Conservation (phyloP, 2,329 filamentous ascomycete genomes). For the Coniochaeta ligniaria region DNA sequence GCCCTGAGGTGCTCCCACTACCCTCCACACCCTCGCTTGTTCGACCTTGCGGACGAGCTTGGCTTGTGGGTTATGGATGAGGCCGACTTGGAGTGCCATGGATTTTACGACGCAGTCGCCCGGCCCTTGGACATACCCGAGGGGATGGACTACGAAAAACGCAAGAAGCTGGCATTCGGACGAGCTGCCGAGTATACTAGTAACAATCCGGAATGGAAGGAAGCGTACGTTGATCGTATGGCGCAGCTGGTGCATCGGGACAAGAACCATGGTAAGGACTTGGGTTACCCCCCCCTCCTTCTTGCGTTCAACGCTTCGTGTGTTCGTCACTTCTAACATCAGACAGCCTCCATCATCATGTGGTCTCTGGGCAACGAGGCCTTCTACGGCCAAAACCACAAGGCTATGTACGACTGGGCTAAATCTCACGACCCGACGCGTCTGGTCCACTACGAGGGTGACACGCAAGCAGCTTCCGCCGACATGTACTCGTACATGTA, state of each 20-base stretch:
- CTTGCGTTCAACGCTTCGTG: neutral
- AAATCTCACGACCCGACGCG: slow-evolving; percentile 50
- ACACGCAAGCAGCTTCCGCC: slow-evolving; percentile 48
- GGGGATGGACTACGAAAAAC: slow-evolving; percentile 51
- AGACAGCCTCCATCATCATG: slow-evolving; percentile 54
- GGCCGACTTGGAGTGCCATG: slow-evolving; percentile 45
- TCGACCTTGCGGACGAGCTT: slow-evolving; percentile 57
- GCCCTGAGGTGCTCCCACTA: slow-evolving; percentile 64
- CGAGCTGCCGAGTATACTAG: slow-evolving; percentile 51
- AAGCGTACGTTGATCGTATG: slow-evolving; percentile 62
- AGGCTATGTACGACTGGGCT: slow-evolving; percentile 58
- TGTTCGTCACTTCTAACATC: neutral
- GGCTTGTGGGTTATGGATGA: slow-evolving; percentile 54
- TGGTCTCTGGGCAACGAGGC: slow-evolving; percentile 71
- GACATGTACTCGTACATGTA: slow-evolving; percentile 68
- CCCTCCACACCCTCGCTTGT: slow-evolving; percentile 52
- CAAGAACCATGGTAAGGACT: slow-evolving; percentile 47
- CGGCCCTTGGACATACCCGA: slow-evolving; percentile 45
- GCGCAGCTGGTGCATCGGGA: slow-evolving; percentile 58
- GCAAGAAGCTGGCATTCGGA: slow-evolving; percentile 47
- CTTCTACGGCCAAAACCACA: slow-evolving; percentile 63
- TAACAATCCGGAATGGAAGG: slow-evolving; percentile 53
- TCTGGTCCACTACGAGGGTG: slow-evolving; percentile 61
- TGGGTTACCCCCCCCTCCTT: neutral
- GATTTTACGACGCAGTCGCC: slow-evolving; percentile 42